These are phyloP conservation scores for Tagetes patula DNA, from an alignment of 129 eudicot species.

Conservation along the genomic window DNA sequence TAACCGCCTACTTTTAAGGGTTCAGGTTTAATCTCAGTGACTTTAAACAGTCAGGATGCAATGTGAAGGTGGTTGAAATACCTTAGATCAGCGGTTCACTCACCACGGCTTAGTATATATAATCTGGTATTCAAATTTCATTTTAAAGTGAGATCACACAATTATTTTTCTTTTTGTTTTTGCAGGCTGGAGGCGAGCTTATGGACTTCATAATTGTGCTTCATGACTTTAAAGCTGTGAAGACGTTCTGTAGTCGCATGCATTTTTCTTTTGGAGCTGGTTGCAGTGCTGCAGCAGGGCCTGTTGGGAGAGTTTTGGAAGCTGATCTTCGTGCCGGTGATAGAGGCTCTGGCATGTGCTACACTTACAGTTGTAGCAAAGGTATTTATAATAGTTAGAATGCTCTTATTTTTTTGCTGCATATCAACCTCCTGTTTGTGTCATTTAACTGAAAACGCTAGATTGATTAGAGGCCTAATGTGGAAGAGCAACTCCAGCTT, in stretches of 20 bases:
- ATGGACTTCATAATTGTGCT: constrained; percentile 97
- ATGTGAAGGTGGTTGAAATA: no score
- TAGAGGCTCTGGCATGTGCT: constrained; percentile 96
- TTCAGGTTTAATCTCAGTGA: no score
- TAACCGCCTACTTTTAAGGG: no score
- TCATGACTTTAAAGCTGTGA: constrained; percentile 89
- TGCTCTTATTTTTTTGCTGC: not conserved
- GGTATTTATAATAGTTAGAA: constrained; percentile 42
- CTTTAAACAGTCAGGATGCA: no score
- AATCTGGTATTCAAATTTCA: no score
- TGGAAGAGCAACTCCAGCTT: constrained; percentile 9
- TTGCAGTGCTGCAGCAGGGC: constrained; percentile 99
- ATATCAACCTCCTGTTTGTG: not conserved
- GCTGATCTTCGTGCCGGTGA: constrained; percentile 99
- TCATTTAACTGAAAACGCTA: not conserved
- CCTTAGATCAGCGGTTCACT: no score
- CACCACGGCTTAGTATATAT: no score
- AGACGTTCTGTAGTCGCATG: constrained; percentile 94
- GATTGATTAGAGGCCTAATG: constrained; percentile 1
- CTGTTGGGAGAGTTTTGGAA: constrained; percentile 94
- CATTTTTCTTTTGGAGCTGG: constrained; percentile 99
- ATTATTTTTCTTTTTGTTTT: constrained; percentile 4
- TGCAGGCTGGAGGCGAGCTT: constrained; percentile 94
- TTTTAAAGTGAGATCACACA: constrained; percentile 7
- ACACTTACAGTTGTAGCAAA: constrained; percentile 97